A percentile compares a stretch with the other conserved stretches of the same genome.
Evolutionary conservation across 2,329 filamentous ascomycete genomes (phyloP).

Genomic region (Stachybotrys chlorohalonatus): DNA sequence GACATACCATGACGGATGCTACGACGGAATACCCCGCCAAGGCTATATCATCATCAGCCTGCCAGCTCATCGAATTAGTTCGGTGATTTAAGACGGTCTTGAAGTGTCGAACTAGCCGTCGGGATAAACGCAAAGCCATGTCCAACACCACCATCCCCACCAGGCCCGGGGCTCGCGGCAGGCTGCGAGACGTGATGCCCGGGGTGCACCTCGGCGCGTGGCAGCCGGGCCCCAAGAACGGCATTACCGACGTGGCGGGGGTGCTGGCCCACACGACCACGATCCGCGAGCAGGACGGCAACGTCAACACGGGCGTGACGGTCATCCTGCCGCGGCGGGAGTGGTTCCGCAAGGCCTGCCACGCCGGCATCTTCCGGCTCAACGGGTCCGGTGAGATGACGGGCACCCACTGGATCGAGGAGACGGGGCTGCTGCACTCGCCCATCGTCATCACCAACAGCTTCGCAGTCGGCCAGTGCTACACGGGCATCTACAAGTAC

Average conservation of each 20-base stretch:
- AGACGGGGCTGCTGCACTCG: slow-evolving; percentile 49
- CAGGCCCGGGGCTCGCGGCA: slow-evolving; percentile 8
- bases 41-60: too few relatives aligned
- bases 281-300: slow-evolving; percentile 22
- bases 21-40: too few relatives aligned
- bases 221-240: slow-evolving; percentile 35
- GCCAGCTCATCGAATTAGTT: too few relatives aligned
- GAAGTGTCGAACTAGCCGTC: too few relatives aligned
- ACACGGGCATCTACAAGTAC: slow-evolving; percentile 48
- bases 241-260: slow-evolving; percentile 40
- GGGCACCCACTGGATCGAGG: slow-evolving; percentile 51
- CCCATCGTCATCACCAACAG: slow-evolving; percentile 52
- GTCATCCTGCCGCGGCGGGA: slow-evolving; percentile 35
- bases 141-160: not conserved
- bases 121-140: not conserved
- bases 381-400: slow-evolving; percentile 58
- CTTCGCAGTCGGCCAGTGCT: slow-evolving; percentile 14
- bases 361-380: slow-evolving; percentile 48
- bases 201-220: slow-evolving; percentile 32
- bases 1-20: too few relatives aligned
- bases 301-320: slow-evolving; percentile 41
- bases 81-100: too few relatives aligned
- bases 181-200: slow-evolving; percentile 35
- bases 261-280: slow-evolving; percentile 37
- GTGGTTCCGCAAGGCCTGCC: slow-evolving; percentile 35